Conservation (phyloP, 306 rosid genomes). For the Adenanthera pavonina region DNA sequence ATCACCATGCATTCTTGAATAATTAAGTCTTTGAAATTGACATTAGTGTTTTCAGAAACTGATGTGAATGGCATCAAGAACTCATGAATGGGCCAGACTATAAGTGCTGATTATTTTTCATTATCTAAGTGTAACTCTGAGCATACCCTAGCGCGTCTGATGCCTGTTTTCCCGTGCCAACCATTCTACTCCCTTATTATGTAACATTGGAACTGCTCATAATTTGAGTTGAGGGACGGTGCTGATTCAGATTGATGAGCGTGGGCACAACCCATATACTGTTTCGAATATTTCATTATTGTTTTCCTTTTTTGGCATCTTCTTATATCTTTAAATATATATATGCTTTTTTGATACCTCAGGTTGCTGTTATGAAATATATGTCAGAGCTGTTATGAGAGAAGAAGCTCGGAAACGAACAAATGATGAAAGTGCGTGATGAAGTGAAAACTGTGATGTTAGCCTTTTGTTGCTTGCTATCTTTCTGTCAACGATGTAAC, state of each 20-base stretch:
- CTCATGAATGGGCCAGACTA: not conserved
- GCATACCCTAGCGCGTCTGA: not conserved
- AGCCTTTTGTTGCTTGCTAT: conserved; percentile 10
- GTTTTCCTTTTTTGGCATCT: not conserved
- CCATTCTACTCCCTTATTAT: not conserved
- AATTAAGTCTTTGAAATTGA: not conserved
- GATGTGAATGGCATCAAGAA: not conserved
- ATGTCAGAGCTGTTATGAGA: conserved; percentile 53
- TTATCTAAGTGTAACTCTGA: not conserved
- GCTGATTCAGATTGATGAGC: not conserved
- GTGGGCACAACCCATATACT: not conserved
- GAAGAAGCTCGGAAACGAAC: conserved; percentile 54
- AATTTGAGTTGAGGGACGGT: not conserved
- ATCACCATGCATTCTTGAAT: not conserved
- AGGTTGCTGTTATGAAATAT: conserved; percentile 71
- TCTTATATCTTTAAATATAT: conserved; percentile 2
- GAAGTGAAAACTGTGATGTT: not conserved
- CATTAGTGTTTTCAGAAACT: not conserved
- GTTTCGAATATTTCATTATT: not conserved
- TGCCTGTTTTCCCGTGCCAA: not conserved
- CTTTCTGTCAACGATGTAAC: conserved; percentile 16
- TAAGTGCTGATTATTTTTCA: not conserved
- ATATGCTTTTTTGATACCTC: conserved; percentile 29
- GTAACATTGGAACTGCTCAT: not conserved
- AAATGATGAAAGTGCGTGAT: conserved; percentile 36